These are phyloP conservation scores for Wickerhamiella parazyma DNA, from an alignment of 805 yeast species.

Conservation along the genomic window DNA sequence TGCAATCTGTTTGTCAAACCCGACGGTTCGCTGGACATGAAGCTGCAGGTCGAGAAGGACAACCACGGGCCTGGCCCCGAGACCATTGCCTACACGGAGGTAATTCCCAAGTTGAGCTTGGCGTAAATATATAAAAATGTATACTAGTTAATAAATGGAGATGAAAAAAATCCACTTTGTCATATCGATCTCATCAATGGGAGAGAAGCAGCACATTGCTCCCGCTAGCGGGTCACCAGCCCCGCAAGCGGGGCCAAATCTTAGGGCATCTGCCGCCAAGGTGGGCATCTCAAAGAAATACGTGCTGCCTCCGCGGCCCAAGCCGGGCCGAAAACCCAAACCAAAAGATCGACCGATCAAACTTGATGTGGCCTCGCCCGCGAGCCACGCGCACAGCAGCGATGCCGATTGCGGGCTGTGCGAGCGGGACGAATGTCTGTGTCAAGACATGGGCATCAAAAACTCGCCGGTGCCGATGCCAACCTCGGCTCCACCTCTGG, in stretches of 20 bases:
- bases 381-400: not conserved
- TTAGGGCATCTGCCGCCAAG: slow-evolving; percentile 5
- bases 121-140: too few relatives aligned
- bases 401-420: slow-evolving; percentile 25
- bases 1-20: slow-evolving; percentile 28
- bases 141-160: too few relatives aligned
- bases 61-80: slow-evolving; percentile 33
- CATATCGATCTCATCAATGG: slow-evolving; percentile 6
- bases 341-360: slow-evolving; percentile 79
- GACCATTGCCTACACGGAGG: slow-evolving; percentile 52
- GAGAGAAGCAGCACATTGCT: slow-evolving; percentile 3
- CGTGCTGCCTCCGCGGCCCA: slow-evolving; percentile 82
- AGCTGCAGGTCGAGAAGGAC: slow-evolving; percentile 62
- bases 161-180: not conserved
- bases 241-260: not conserved
- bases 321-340: slow-evolving; percentile 64
- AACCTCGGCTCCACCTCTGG: not conserved
- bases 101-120: slow-evolving; percentile 38
- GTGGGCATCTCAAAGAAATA: slow-evolving; percentile 54
- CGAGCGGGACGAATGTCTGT: slow-evolving; percentile 24
- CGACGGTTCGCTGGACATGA: slow-evolving; percentile 35
- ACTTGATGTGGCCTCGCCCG: slow-evolving; percentile 24
- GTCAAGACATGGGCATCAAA: slow-evolving; percentile 25
- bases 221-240: slow-evolving; percentile 8
- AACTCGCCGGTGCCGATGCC: not conserved